phyloP scores from a whole-genome alignment of 2,329 filamentous ascomycete genomes.

The Talaromyces sp. region DNA sequence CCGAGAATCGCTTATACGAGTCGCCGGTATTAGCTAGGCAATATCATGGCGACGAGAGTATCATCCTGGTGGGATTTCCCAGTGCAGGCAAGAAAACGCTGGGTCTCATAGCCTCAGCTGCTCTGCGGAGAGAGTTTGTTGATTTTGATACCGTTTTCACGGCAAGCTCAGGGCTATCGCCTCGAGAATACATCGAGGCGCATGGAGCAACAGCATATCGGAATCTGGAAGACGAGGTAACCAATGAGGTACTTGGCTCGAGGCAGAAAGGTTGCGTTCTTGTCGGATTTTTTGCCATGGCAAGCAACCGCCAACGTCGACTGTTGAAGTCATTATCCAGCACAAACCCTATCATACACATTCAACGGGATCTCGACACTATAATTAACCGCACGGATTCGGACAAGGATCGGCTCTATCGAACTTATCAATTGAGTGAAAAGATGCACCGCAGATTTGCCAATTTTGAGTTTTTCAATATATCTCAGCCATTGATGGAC shows the following conservation, averaged over 20 bases:
- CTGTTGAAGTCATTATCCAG: constrained; percentile 61
- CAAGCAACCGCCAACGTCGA: constrained; percentile 55
- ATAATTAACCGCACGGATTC: constrained; percentile 59
- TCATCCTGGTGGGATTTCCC: constrained; percentile 69
- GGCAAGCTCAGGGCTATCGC: constrained; percentile 60
- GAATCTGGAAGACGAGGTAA: constrained; percentile 59
- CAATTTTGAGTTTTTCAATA: constrained; percentile 74
- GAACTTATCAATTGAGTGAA: constrained; percentile 52
- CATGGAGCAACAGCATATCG: constrained; percentile 63
- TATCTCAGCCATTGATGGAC: constrained; percentile 55
- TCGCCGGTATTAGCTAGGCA: constrained; percentile 6
- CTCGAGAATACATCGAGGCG: constrained; percentile 60
- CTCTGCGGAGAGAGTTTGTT: constrained; percentile 64
- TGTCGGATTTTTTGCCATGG: constrained; percentile 66
- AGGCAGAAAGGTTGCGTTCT: constrained; percentile 63
- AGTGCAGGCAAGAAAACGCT: constrained; percentile 74
- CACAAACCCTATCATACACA: constrained; percentile 67
- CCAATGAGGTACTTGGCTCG: constrained; percentile 58
- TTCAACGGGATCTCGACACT: constrained; percentile 62
- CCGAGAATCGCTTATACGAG: constrained; percentile 9
- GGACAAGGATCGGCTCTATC: constrained; percentile 55
- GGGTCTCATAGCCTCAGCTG: constrained; percentile 70
- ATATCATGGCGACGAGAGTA: constrained; percentile 25
- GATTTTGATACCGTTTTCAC: constrained; percentile 68
- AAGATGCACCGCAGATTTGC: constrained; percentile 62